Evolutionary conservation across 2,329 filamentous ascomycete species (phyloP).

Genomic region (Ophiostoma sp.): DNA sequence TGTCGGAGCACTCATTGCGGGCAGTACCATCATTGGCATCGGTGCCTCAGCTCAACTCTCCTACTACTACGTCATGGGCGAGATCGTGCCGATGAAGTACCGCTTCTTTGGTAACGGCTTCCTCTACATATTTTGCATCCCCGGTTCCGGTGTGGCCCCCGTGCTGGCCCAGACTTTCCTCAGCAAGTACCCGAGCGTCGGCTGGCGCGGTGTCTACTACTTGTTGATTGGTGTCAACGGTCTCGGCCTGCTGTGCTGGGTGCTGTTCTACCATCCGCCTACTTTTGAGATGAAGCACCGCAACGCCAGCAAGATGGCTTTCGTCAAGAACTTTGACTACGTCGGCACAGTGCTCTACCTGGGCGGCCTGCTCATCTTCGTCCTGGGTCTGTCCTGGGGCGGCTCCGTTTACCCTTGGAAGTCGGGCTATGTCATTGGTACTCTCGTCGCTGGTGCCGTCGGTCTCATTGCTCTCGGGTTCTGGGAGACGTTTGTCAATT

Average conservation of each 20-base stretch:
- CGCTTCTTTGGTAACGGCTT: conserved; percentile 38
- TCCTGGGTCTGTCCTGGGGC: conserved; percentile 40
- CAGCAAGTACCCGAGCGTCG: conserved; percentile 32
- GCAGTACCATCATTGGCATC: conserved; percentile 41
- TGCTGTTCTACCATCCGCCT: conserved; percentile 40
- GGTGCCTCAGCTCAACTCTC: conserved; percentile 42
- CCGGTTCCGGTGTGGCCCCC: conserved; percentile 35
- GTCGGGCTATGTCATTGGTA: conserved; percentile 36
- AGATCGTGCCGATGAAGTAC: conserved; percentile 44
- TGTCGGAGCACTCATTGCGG: conserved; percentile 41
- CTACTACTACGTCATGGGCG: conserved; percentile 41
- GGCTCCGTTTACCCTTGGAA: conserved; percentile 39
- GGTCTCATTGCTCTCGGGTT: background rate
- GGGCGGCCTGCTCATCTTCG: conserved; percentile 36
- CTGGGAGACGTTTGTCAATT: conserved; percentile 27
- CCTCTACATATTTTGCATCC: conserved; percentile 39
- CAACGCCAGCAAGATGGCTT: conserved; percentile 32
- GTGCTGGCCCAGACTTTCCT: conserved; percentile 34
- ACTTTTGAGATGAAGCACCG: conserved; percentile 38
- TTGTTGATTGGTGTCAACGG: conserved; percentile 37
- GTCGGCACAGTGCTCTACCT: conserved; percentile 37
- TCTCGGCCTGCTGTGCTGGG: conserved; percentile 35
- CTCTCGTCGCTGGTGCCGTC: conserved; percentile 27
- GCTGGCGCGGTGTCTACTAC: conserved; percentile 38
- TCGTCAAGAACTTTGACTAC: conserved; percentile 38